These are phyloP conservation scores for Pseudozyma thailandica DNA, from an alignment of 1,284 basidiomycete species.

Conservation along the genomic window DNA sequence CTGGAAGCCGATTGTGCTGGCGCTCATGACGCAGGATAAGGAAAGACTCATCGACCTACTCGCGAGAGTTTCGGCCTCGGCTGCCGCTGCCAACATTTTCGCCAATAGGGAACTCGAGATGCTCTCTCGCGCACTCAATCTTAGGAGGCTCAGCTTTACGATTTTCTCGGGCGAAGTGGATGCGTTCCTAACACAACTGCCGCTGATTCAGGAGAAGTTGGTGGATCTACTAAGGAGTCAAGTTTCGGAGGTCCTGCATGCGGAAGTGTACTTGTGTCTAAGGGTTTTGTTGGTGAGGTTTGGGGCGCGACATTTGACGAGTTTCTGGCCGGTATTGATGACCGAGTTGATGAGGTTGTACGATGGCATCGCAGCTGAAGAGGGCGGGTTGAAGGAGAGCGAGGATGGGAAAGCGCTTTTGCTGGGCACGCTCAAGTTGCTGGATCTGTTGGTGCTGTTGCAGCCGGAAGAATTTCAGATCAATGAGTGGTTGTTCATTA, in stretches of 20 bases:
- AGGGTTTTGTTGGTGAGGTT: slow-evolving; percentile 91
- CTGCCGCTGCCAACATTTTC: slow-evolving; percentile 93
- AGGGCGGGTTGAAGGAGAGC: slow-evolving; percentile 71
- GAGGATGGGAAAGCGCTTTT: slow-evolving; percentile 85
- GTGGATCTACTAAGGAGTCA: slow-evolving; percentile 87
- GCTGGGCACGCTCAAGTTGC: slow-evolving; percentile 88
- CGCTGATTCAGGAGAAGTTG: slow-evolving; percentile 92
- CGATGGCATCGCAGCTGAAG: slow-evolving; percentile 71
- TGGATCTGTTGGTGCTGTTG: slow-evolving; percentile 88
- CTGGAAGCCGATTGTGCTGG: slow-evolving; percentile 84
- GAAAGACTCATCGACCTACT: slow-evolving; percentile 85
- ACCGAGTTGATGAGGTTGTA: slow-evolving; percentile 83
- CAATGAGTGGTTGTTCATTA: slow-evolving; percentile 98
- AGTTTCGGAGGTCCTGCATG: slow-evolving; percentile 84
- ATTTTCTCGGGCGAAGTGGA: slow-evolving; percentile 88
- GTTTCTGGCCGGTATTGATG: slow-evolving; percentile 95
- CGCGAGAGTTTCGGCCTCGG: slow-evolving; percentile 68
- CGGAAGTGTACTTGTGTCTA: slow-evolving; percentile 88
- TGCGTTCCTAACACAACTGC: slow-evolving; percentile 87
- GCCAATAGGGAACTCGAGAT: slow-evolving; percentile 94
- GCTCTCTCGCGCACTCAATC: slow-evolving; percentile 84
- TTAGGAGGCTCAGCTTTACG: slow-evolving; percentile 86
- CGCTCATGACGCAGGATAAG: slow-evolving; percentile 86
- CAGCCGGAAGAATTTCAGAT: slow-evolving; percentile 99
- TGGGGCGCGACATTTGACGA: slow-evolving; percentile 87